Percentiles rank a stretch among this genome's conserved stretches.
phyloP scores from a whole-genome alignment of 2,329 filamentous ascomycete species.

The Sporothrix schenckii region DNA sequence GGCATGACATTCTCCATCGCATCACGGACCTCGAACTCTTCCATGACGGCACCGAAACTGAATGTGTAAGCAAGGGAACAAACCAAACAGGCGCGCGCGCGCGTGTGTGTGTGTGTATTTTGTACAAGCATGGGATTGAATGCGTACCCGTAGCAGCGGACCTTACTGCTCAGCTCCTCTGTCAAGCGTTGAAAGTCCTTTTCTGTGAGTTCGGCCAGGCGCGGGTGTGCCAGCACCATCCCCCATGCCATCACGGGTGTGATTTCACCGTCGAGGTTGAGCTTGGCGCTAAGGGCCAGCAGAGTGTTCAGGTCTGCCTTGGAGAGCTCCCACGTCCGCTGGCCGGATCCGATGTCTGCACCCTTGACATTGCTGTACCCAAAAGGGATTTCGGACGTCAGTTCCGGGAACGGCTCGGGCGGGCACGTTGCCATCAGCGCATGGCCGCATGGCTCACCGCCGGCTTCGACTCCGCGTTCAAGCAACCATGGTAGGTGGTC shows the following conservation, averaged over 20 bases:
- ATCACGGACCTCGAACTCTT: conserved; percentile 73
- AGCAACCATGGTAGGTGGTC: conserved; percentile 82
- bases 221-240: conserved; percentile 72
- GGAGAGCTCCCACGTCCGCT: conserved; percentile 74
- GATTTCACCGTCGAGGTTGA: conserved; percentile 86
- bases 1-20: conserved; percentile 72
- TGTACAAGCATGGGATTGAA: too few species aligned
- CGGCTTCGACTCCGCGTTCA: conserved; percentile 60
- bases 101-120: too few species aligned
- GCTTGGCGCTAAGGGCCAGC: conserved; percentile 77
- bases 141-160: conserved; percentile 86
- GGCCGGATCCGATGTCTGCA: conserved; percentile 50
- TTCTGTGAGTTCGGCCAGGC: conserved; percentile 65
- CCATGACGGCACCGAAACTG: conserved; percentile 66
- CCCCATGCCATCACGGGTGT: conserved; percentile 96
- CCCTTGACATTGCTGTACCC: conserved; percentile 48
- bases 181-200: conserved; percentile 73
- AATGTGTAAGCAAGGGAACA: not conserved
- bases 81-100: conserved; percentile 27
- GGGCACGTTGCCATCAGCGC: conserved; percentile 92
- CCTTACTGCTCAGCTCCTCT: conserved; percentile 74
- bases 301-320: conserved; percentile 78
- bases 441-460: conserved; percentile 78
- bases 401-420: conserved; percentile 62
- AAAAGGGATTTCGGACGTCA: conserved; percentile 57